phyloP scores from a whole-genome alignment of 2,329 filamentous ascomycete species.

The Tympanopsis confertula region DNA sequence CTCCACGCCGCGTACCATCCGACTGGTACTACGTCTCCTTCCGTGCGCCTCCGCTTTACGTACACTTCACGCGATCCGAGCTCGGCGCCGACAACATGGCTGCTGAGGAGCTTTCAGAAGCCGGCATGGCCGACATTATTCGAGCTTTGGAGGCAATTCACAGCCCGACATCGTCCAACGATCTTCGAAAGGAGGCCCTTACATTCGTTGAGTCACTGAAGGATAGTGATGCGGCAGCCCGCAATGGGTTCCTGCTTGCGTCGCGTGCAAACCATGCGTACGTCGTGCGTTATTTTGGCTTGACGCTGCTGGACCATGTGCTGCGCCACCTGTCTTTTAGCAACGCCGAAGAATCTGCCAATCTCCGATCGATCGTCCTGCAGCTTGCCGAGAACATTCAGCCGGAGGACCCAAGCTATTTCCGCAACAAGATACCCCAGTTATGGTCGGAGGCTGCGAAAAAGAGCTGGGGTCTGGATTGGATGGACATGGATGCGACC shows the following conservation, averaged over 20 bases:
- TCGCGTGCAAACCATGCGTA: constrained; percentile 63
- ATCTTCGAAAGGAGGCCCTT: constrained; percentile 71
- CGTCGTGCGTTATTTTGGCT: constrained; percentile 82
- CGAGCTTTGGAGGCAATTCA: constrained; percentile 76
- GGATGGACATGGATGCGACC: constrained; percentile 86
- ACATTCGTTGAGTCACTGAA: constrained; percentile 80
- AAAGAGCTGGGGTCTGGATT: constrained; percentile 80
- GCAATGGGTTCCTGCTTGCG: constrained; percentile 75
- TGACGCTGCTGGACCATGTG: constrained; percentile 81
- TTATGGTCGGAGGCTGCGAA: constrained; percentile 94
- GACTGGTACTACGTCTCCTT: no score
- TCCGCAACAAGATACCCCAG: constrained; percentile 87
- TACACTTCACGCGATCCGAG: no score
- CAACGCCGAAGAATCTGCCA: constrained; percentile 51
- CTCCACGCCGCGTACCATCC: no score
- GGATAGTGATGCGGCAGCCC: constrained; percentile 64
- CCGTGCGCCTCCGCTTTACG: no score
- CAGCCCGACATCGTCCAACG: constrained; percentile 68
- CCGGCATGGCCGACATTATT: neutral
- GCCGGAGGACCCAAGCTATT: constrained; percentile 64
- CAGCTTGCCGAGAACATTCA: constrained; percentile 63
- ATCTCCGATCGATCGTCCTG: constrained; percentile 66
- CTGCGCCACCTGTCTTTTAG: constrained; percentile 76
- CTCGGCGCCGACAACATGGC: neutral
- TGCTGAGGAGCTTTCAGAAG: neutral